A percentile compares a stretch with the other conserved stretches of the same genome.
These are phyloP conservation scores for Dioscorea alata DNA, from an alignment of 106 monocot species.

Conservation along the genomic window DNA sequence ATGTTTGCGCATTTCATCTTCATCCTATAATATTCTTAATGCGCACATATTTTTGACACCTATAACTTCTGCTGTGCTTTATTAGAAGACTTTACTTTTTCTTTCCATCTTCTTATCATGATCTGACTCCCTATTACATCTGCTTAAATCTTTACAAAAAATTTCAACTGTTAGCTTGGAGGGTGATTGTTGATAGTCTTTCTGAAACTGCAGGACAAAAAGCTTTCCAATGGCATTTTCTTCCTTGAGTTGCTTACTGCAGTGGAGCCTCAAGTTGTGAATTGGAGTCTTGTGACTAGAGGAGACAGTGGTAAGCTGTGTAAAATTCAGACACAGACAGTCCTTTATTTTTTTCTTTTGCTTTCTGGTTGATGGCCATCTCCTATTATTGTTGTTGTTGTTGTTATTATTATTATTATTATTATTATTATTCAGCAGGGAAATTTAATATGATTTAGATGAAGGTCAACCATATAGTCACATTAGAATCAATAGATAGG, in stretches of 20 bases:
- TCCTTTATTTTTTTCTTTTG: too few relatives aligned
- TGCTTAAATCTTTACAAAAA: background rate
- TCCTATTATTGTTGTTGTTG: too few relatives aligned
- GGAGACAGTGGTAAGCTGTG: slow-evolving; percentile 48
- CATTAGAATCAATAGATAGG: too few relatives aligned
- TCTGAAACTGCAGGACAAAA: slow-evolving; percentile 35
- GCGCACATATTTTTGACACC: too few relatives aligned
- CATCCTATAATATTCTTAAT: too few relatives aligned
- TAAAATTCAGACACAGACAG: too few relatives aligned
- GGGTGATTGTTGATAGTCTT: background rate
- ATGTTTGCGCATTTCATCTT: too few relatives aligned
- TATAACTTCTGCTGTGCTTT: background rate
- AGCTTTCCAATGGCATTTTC: slow-evolving; percentile 46
- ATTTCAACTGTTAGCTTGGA: background rate
- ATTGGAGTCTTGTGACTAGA: slow-evolving; percentile 57
- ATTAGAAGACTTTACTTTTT: background rate
- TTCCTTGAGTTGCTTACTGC: slow-evolving; percentile 69
- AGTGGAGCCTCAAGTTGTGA: slow-evolving; percentile 55
- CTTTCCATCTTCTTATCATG: background rate
- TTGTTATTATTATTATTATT: too few relatives aligned
- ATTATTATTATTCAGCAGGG: too few relatives aligned
- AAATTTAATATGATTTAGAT: too few relatives aligned
- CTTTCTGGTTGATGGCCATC: too few relatives aligned
- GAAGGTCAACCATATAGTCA: too few relatives aligned
- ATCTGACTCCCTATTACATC: background rate